Percentiles rank a stretch among this genome's conserved stretches.
Conservation (phyloP, 306 rosid genomes). For the Quercus alba region DNA sequence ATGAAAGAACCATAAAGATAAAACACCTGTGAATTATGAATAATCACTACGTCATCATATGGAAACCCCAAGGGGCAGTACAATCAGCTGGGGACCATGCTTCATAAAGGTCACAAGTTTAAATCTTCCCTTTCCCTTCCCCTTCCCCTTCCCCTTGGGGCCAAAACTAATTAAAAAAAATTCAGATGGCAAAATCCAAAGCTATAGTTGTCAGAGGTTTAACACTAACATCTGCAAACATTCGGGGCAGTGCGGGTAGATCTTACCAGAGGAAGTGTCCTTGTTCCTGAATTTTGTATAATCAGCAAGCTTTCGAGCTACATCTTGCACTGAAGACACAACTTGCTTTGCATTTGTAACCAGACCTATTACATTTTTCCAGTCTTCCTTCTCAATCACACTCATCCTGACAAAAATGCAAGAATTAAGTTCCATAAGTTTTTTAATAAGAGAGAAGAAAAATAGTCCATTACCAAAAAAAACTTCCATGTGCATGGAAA, state of each 20-base stretch:
- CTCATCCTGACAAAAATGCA: constrained; percentile 52
- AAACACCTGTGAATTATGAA: too few relatives aligned
- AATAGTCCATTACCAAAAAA: constrained; percentile 1
- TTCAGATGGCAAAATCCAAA: not conserved
- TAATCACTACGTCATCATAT: too few relatives aligned
- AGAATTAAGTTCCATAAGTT: constrained; percentile 17
- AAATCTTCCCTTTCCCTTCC: too few relatives aligned
- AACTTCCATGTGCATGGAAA: constrained; percentile 17
- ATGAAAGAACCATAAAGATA: not conserved
- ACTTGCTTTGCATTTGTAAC: constrained; percentile 89
- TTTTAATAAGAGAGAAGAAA: not conserved
- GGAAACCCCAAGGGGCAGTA: too few relatives aligned
- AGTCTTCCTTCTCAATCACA: constrained; percentile 78
- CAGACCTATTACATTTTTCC: constrained; percentile 68
- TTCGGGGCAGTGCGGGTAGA: not conserved
- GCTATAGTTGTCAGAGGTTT: not conserved
- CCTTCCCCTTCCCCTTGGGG: too few relatives aligned
- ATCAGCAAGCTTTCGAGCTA: constrained; percentile 75
- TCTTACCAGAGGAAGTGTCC: constrained; percentile 46
- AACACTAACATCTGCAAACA: not conserved
- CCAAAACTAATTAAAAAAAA: too few relatives aligned
- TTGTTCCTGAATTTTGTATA: constrained; percentile 64
- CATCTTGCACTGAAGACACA: constrained; percentile 81
- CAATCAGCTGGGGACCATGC: too few relatives aligned
- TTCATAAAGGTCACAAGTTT: too few relatives aligned